Evolutionary conservation across 2,329 filamentous ascomycete genomes (phyloP), one percentile per base, ranked within the genome.

Genomic region (Stagonosporopsis rhizophila): DNA sequence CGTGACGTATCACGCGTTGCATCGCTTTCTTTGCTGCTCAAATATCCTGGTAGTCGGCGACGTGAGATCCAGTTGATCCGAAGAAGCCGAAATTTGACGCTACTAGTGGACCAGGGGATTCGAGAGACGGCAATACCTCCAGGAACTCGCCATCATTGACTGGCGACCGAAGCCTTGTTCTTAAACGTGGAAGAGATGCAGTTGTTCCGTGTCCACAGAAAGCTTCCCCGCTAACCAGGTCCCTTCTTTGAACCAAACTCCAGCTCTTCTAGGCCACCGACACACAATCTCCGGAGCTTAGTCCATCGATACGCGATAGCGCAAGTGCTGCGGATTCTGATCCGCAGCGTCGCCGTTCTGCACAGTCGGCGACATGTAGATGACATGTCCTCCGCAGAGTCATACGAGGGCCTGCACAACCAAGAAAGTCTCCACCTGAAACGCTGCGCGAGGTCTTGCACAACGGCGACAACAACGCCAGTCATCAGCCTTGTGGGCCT

Each of bases 221-320:
- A 28, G 45, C 46, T 35, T 35, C 19, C 37, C 27, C 41, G 41
- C 40, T 34, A 19, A 41, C 41, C 35, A 30, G 17, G 20, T 35
- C 40, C 4, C 17, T 25, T 19, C 17, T 19, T 17, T 17, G 50
- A 35, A 35, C 50, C 32, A 34, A 44, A 45, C 40, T 49, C 19
- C 45, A 44, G 39, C 7, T 20, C 30, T n/a, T 38, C 41, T n/a
- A 46, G 19, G 32, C 23, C 34, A 44, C 42, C 45, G 19, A 52
- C 32, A 52, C 38, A 56, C 19, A 52, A 48, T 52, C 42, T 52
- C 47, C 47, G 53, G 53, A 47, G 42, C 44, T 6, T 9, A n/a
- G 14, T 51, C 53, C 53, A 52, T 38, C 8, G 44, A 40, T 32
- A 48, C 42, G 47, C 47, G n/a, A 37, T 51, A 51, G 27, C 42